A percentile compares a stretch with the other conserved stretches of the same genome.
phyloP scores from a whole-genome alignment of 106 monocot species.

The Narthecium ossifragum region DNA sequence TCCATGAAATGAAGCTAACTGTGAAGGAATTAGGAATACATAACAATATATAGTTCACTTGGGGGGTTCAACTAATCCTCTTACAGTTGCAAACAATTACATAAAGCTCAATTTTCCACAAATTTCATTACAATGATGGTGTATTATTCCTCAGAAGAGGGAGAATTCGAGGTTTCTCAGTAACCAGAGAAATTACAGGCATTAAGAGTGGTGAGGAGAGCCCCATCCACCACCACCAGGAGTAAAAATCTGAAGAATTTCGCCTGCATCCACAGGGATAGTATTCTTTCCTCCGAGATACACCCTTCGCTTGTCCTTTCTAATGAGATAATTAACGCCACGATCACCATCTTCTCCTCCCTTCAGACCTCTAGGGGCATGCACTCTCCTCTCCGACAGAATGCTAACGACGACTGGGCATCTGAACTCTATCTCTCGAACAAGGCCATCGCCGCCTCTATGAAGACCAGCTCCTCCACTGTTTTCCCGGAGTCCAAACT shows the following conservation, averaged over 20 bases:
- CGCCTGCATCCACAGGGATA: slow-evolving; percentile 54
- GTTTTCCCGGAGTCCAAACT: slow-evolving; percentile 59
- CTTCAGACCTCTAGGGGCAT: slow-evolving; percentile 69
- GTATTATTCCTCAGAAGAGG: no score
- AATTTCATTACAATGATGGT: no score
- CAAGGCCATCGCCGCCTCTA: slow-evolving; percentile 84
- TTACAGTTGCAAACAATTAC: no score
- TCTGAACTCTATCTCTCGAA: slow-evolving; percentile 86
- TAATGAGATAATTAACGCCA: slow-evolving; percentile 69
- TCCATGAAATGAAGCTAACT: no score
- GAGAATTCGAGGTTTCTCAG: no score
- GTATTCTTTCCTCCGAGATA: slow-evolving; percentile 96
- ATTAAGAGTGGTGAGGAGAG: no score
- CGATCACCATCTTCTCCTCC: slow-evolving; percentile 65
- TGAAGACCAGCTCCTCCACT: slow-evolving; percentile 75
- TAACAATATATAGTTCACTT: no score
- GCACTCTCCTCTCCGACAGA: slow-evolving; percentile 78
- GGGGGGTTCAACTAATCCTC: no score
- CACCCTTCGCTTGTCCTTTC: slow-evolving; percentile 52
- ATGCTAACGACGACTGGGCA: slow-evolving; percentile 71
- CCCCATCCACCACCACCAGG: slow-evolving; percentile 97
- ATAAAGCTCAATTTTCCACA: no score
- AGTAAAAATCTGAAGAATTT: slow-evolving; percentile 75
- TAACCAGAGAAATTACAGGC: no score
- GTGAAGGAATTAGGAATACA: no score